These are phyloP conservation scores for Verticillium nonalfalfae DNA, from an alignment of 2,329 filamentous ascomycete species.

Conservation along the genomic window DNA sequence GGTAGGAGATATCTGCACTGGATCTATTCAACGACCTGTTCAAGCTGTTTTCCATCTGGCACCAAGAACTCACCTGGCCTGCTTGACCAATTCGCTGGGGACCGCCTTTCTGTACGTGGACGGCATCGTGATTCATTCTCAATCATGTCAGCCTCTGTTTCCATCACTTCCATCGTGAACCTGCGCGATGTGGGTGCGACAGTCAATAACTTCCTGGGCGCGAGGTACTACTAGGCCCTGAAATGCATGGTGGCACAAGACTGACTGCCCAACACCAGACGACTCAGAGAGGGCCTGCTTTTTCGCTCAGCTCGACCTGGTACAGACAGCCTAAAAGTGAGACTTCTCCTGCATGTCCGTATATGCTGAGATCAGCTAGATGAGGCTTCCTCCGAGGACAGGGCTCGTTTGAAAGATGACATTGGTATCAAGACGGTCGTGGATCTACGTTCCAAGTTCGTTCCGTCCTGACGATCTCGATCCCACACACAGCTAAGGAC, in stretches of 20 bases:
- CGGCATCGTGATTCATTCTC: background rate
- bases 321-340: slow-evolving; percentile 15
- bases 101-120: background rate
- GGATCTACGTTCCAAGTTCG: slow-evolving; percentile 69
- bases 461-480: background rate
- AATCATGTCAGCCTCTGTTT: background rate
- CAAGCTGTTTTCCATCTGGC: background rate
- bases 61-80: background rate
- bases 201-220: slow-evolving; percentile 53
- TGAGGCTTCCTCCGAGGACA: slow-evolving; percentile 63
- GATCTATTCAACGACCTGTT: background rate
- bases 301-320: slow-evolving; percentile 62
- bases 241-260: background rate
- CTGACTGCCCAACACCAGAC: slow-evolving; percentile 17
- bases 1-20: background rate
- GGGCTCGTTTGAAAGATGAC: slow-evolving; percentile 48
- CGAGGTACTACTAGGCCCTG: slow-evolving; percentile 26
- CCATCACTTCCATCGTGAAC: slow-evolving; percentile 48
- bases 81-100: background rate
- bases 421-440: slow-evolving; percentile 66
- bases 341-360: background rate
- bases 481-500: background rate
- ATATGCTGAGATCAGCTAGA: slow-evolving; percentile 35
- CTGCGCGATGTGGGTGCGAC: slow-evolving; percentile 70
- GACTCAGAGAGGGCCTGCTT: slow-evolving; percentile 55